Evolutionary conservation across 2,329 filamentous ascomycete genomes (phyloP).

Genomic region (Sporothrix inflata): DNA sequence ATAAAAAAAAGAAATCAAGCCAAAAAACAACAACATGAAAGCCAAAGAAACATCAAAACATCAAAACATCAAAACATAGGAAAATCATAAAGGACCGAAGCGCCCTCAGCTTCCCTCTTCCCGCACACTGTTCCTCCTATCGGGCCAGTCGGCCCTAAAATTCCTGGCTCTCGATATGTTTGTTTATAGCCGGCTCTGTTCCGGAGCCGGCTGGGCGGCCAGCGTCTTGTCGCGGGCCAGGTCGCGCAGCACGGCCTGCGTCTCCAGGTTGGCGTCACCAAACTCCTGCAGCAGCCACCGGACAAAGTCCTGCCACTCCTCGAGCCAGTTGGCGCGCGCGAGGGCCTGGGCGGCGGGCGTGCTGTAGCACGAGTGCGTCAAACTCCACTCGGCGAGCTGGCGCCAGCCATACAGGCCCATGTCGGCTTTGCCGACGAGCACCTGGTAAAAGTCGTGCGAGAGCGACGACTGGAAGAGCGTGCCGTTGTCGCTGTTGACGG

Average conservation of each 20-base stretch:
- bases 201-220: conserved; percentile 18
- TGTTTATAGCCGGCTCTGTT: not conserved
- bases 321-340: conserved; percentile 52
- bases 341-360: conserved; percentile 50
- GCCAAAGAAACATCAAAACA: not conserved
- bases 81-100: not conserved
- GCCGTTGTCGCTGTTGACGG: conserved; percentile 75
- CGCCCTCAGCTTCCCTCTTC: not conserved
- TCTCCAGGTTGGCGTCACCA: conserved; percentile 31
- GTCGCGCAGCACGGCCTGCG: conserved; percentile 7
- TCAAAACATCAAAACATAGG: not conserved
- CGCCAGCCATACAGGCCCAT: conserved; percentile 74
- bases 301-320: conserved; percentile 63
- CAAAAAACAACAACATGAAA: not conserved
- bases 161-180: too few relatives aligned
- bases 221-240: not conserved
- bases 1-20: not conserved
- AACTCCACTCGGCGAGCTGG: conserved; percentile 66
- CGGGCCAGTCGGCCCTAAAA: not conserved
- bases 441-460: conserved; percentile 77
- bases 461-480: conserved; percentile 72
- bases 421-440: conserved; percentile 67
- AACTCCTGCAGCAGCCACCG: conserved; percentile 53
- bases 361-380: conserved; percentile 61
- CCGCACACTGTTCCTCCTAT: not conserved